A percentile compares a stretch with the other conserved stretches of the same genome.
These are phyloP conservation scores for Mortierella sp. DNA, from an alignment of 371 early-diverging fungal species.

Conservation along the genomic window DNA sequence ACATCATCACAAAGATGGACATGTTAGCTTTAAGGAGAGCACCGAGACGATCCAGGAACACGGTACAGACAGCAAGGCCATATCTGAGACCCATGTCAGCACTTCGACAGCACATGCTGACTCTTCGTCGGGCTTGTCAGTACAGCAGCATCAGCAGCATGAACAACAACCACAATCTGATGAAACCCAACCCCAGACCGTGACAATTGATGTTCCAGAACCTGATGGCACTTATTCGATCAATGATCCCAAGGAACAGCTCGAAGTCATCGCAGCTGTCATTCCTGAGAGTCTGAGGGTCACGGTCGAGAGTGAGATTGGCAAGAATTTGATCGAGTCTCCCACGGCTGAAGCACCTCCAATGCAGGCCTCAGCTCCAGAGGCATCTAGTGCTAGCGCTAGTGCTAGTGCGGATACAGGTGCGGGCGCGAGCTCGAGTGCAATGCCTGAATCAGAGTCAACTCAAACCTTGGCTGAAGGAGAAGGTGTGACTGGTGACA, in stretches of 20 bases:
- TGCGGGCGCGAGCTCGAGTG: background rate
- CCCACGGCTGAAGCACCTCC: background rate
- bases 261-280: background rate
- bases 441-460: conserved; percentile 10
- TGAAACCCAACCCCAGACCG: background rate
- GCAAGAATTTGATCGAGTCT: background rate
- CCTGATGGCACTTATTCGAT: conserved; percentile 3
- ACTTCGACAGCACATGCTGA: background rate
- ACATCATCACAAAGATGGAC: too few species aligned
- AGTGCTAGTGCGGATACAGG: background rate
- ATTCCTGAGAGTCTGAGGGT: background rate
- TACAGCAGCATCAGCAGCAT: too few species aligned
- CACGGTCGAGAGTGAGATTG: background rate
- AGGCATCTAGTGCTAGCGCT: background rate
- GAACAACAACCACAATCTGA: background rate
- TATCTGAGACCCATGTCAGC: background rate
- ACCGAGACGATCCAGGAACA: background rate
- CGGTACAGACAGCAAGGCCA: background rate
- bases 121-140: too few species aligned
- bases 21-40: conserved; percentile 4
- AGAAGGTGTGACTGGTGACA: background rate
- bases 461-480: background rate
- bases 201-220: conserved; percentile 16
- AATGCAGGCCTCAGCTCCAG: background rate
- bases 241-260: conserved; percentile 2